These are phyloP conservation scores for Cordyceps fumosorosea DNA, from an alignment of 2,329 filamentous ascomycete species.

Conservation along the genomic window DNA sequence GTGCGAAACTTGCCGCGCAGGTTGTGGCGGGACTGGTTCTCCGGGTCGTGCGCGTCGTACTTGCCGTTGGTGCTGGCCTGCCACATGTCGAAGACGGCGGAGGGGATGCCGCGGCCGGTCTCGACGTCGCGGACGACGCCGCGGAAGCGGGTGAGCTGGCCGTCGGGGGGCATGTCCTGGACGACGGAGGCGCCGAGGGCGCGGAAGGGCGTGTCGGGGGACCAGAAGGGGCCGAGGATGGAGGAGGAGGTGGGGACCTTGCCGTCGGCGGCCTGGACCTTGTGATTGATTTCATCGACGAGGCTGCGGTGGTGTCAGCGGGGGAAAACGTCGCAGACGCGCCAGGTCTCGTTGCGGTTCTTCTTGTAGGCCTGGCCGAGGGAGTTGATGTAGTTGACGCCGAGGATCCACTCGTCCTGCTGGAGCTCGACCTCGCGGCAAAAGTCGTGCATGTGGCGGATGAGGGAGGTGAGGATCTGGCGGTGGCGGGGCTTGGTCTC, in stretches of 20 bases:
- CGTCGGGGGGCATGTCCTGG: constrained; percentile 51
- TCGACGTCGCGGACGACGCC: constrained; percentile 58
- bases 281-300: constrained; percentile 59
- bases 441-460: constrained; percentile 72
- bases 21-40: constrained; percentile 66
- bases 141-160: constrained; percentile 60
- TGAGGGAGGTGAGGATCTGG: constrained; percentile 55
- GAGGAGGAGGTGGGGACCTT: constrained; percentile 64
- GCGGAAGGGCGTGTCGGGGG: constrained; percentile 66
- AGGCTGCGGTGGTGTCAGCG: constrained; percentile 34
- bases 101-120: constrained; percentile 58
- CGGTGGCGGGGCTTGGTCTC: constrained; percentile 59
- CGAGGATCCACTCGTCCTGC: constrained; percentile 69
- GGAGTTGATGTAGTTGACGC: constrained; percentile 68
- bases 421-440: constrained; percentile 71
- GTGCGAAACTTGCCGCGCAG: constrained; percentile 69
- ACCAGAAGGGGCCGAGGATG: constrained; percentile 76
- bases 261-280: constrained; percentile 53
- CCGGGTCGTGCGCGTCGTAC: constrained; percentile 70
- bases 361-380: constrained; percentile 62
- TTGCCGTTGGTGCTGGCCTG: constrained; percentile 69
- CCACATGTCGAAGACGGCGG: constrained; percentile 72
- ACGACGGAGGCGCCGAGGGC: constrained; percentile 61
- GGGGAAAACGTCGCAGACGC: constrained; percentile 56
- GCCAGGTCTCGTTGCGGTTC: constrained; percentile 67